phyloP scores from a whole-genome alignment of 2,329 filamentous ascomycete genomes.

The Periconia sp. region DNA sequence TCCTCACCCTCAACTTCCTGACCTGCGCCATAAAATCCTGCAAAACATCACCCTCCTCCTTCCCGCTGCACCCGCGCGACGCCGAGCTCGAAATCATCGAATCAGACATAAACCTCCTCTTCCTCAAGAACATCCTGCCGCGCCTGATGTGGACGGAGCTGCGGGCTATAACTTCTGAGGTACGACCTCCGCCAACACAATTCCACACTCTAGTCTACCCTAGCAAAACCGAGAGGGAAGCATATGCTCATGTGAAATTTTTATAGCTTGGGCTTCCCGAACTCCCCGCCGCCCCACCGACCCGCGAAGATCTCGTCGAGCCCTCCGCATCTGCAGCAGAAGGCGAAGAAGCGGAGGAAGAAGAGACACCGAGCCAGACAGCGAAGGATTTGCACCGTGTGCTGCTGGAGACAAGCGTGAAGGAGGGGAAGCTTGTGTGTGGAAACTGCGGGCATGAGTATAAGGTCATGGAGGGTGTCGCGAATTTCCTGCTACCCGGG shows the following conservation, averaged over 20 bases:
- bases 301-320: conserved; percentile 41
- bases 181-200: conserved; percentile 40
- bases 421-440: conserved; percentile 87
- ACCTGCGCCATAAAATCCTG: conserved; percentile 96
- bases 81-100: conserved; percentile 88
- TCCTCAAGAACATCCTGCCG: conserved; percentile 84
- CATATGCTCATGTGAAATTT: conserved; percentile 1
- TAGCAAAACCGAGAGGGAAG: neutral
- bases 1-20: conserved; percentile 94
- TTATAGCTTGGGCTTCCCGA: conserved; percentile 78
- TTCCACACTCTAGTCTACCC: neutral
- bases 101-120: conserved; percentile 77
- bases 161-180: conserved; percentile 76
- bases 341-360: conserved; percentile 53
- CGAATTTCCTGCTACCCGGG: conserved; percentile 92
- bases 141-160: conserved; percentile 89
- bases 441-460: conserved; percentile 94
- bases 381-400: conserved; percentile 80
- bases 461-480: conserved; percentile 91
- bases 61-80: conserved; percentile 90
- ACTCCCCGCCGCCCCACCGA: conserved; percentile 59
- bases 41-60: conserved; percentile 79
- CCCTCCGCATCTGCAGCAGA: conserved; percentile 41
- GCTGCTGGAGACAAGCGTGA: conserved; percentile 87
- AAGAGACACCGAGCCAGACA: conserved; percentile 69